Evolutionary conservation across 192 early-diverging fungal species (phyloP), one percentile per base, ranked within the genome.

Genomic region (Coemansia sp.): DNA sequence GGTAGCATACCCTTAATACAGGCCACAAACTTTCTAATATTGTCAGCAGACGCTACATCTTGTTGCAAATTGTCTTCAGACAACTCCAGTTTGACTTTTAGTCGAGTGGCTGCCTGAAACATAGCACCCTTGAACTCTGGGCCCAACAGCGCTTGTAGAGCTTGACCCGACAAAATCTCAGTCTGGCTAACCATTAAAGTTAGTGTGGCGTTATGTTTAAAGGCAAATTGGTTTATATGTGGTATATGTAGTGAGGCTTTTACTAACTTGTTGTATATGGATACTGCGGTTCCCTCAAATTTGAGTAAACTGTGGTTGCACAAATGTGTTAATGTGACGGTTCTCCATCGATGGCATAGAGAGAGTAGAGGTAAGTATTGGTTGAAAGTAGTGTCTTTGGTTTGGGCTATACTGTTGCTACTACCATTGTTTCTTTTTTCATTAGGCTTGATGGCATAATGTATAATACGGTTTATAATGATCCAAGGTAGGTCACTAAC

Each of bases 401-500:
- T 22, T 42, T 63, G 61, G 22, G 36, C 33, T 22, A 42, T 41
- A 38, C 57, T 60, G 57, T 13, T 60, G 2, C 57, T 60, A 3
- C 57, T 60, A 5, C 57, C 31, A 4, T 13, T n/a, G 33, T 16
- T 36, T 34, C 57, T 34, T 36, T 60, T 60, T 10, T 63, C 38
- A 20, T 13, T 40, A 8, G 36, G 36, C 2, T 24, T 11, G 4
- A 42, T 63, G 38, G 61, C n/a, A 15, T 63, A 42, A 18, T 63
- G 61, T 22, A 63, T 22, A 27, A 63, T 63, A 15, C 61, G 61
- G 22, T 24, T 63, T n/a, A 63, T 8, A 3, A 63, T 63, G 15
- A 66, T 66, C 44, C 69, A 60, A 16, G 61, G 61, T 8, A 63
- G 38, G 38, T 60, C 57, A 60, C 36, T 60, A 6, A 16, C 57